phyloP scores from a whole-genome alignment of 257 asterid genomes.

The Fraxinus pennsylvanica region DNA sequence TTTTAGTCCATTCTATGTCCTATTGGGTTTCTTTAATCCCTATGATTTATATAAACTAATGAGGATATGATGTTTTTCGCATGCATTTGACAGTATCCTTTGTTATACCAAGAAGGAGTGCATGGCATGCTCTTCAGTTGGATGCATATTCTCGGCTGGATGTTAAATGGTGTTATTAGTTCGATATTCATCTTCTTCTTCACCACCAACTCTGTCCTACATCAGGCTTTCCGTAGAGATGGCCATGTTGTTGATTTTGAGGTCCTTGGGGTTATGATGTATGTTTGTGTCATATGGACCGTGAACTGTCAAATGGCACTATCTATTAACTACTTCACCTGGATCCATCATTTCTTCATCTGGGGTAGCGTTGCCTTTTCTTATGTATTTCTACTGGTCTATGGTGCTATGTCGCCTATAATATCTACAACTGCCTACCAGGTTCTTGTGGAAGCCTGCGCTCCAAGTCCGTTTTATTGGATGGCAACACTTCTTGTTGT shows the following conservation, averaged over 20 bases:
- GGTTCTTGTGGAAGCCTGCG: conserved; percentile 84
- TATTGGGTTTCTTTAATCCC: neutral
- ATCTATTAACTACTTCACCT: conserved; percentile 84
- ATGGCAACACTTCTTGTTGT: conserved; percentile 60
- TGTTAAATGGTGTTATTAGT: conserved; percentile 65
- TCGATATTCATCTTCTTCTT: conserved; percentile 82
- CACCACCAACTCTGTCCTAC: conserved; percentile 48
- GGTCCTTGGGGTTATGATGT: conserved; percentile 78
- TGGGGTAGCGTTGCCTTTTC: conserved; percentile 88
- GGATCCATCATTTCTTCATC: conserved; percentile 92
- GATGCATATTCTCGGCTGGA: conserved; percentile 90
- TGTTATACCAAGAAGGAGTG: conserved; percentile 73
- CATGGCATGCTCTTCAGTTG: conserved; percentile 77
- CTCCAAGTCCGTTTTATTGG: conserved; percentile 80
- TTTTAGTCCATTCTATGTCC: neutral
- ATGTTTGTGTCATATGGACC: conserved; percentile 82
- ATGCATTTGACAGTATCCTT: conserved; percentile 59
- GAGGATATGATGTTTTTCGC: neutral
- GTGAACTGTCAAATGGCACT: conserved; percentile 95
- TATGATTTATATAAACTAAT: neutral
- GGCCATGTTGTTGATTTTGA: conserved; percentile 72
- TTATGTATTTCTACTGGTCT: conserved; percentile 64
- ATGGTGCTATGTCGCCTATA: conserved; percentile 64
- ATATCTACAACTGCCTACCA: conserved; percentile 66
- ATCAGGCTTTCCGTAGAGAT: conserved; percentile 68